Percentiles rank a stretch among this genome's conserved stretches.
Conservation (phyloP, 2,329 filamentous ascomycete genomes). For the Lanzia echinophila region DNA sequence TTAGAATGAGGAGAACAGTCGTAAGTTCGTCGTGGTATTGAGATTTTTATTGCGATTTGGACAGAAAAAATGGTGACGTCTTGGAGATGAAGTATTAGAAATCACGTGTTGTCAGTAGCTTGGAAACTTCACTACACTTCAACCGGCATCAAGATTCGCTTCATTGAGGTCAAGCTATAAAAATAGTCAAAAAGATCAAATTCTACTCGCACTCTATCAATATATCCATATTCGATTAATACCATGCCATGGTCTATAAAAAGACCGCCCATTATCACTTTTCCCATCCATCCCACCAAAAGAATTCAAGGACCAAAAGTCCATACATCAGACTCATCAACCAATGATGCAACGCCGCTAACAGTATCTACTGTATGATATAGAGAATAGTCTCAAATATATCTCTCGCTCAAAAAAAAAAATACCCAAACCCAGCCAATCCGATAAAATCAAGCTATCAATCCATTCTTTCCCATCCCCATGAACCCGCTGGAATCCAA, state of each 20-base stretch:
- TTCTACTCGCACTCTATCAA: neutral
- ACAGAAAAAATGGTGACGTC: no score
- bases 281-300: neutral
- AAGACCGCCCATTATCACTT: neutral
- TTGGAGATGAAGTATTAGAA: no score
- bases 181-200: no score
- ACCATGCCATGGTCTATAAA: neutral
- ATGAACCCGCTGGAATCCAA: conserved; percentile 26
- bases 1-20: no score
- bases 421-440: neutral
- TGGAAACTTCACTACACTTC: no score
- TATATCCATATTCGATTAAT: neutral
- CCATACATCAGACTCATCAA: neutral
- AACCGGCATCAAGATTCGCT: no score
- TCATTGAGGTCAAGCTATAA: no score
- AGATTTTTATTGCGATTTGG: no score
- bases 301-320: neutral
- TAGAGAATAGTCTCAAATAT: neutral
- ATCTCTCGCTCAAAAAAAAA: neutral
- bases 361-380: neutral
- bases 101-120: no score
- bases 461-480: conserved; percentile 13
- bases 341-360: neutral
- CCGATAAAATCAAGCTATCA: neutral
- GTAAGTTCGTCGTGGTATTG: no score